A percentile compares a stretch with the other conserved stretches of the same genome.
Conservation (phyloP, 148 eudicot species). For the Selenicereus undatus region DNA sequence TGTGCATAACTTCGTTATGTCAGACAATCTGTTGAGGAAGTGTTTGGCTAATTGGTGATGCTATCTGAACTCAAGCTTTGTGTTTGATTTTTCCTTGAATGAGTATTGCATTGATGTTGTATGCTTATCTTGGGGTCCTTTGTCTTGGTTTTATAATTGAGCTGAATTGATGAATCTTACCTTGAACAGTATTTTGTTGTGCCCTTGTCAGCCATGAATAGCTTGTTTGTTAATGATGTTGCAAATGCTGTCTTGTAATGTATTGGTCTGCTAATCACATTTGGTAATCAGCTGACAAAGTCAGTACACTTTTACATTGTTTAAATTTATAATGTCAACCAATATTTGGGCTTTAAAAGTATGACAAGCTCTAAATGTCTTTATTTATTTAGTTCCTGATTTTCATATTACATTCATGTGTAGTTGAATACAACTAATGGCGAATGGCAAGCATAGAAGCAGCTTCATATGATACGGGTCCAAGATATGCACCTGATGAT, state of each 20-base stretch:
- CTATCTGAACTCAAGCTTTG: neutral
- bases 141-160: neutral
- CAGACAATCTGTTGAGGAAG: neutral
- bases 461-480: conserved; percentile 59
- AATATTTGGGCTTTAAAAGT: neutral
- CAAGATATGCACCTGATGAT: conserved; percentile 95
- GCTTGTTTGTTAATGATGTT: neutral
- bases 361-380: neutral
- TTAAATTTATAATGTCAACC: neutral
- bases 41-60: too few relatives aligned
- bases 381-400: neutral
- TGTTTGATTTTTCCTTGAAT: neutral
- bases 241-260: neutral
- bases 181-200: neutral
- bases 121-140: neutral
- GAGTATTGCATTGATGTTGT: neutral
- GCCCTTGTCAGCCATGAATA: neutral
- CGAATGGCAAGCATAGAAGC: conserved; percentile 73
- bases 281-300: neutral
- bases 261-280: neutral
- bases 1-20: neutral
- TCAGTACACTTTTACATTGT: neutral
- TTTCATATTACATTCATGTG: neutral
- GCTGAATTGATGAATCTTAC: neutral
- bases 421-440: conserved; percentile 19